Percentiles rank a stretch among this genome's conserved stretches.
Evolutionary conservation across 805 yeast species (phyloP).

Genomic region (Ogataea pignaliae): DNA sequence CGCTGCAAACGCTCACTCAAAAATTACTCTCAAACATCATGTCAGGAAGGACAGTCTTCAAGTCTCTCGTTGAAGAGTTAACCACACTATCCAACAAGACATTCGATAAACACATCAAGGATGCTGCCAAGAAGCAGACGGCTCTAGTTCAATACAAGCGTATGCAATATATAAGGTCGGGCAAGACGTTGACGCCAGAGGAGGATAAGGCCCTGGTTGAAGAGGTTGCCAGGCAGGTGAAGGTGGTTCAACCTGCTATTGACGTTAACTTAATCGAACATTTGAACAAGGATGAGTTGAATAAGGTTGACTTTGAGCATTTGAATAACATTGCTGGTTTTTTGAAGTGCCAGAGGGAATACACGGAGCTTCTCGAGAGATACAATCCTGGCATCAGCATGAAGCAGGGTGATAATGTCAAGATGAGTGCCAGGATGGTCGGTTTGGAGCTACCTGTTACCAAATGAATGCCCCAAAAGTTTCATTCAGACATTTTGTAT

Average conservation of each 20-base stretch:
- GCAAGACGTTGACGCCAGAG: conserved; percentile 29
- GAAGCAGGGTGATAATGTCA: conserved; percentile 73
- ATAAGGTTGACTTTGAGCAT: conserved; percentile 32
- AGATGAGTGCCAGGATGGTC: conserved; percentile 81
- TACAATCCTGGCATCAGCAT: conserved; percentile 81
- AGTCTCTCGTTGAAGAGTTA: conserved; percentile 37
- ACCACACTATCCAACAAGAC: conserved; percentile 33
- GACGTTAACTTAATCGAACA: conserved; percentile 24
- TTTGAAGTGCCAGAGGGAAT: conserved; percentile 68
- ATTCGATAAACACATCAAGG: conserved; percentile 34
- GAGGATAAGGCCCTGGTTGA: conserved; percentile 32
- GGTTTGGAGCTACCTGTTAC: conserved; percentile 67
- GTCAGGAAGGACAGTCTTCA: conserved; percentile 22
- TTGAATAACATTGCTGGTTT: conserved; percentile 58
- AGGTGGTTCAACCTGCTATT: conserved; percentile 23
- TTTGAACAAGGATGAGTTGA: conserved; percentile 22
- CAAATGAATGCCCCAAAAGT: conserved; percentile 5
- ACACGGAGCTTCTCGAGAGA: conserved; percentile 73
- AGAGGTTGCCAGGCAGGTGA: conserved; percentile 31
- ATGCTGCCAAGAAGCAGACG: conserved; percentile 38
- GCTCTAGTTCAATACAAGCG: conserved; percentile 47
- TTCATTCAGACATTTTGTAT: not conserved
- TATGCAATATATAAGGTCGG: conserved; percentile 38
- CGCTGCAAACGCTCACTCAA: too few relatives aligned
- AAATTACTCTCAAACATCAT: conserved; percentile 6